A percentile compares a stretch with the other conserved stretches of the same genome.
Conservation (phyloP, 2,329 filamentous ascomycete genomes). For the Aspergillus brunneoviolaceus region DNA sequence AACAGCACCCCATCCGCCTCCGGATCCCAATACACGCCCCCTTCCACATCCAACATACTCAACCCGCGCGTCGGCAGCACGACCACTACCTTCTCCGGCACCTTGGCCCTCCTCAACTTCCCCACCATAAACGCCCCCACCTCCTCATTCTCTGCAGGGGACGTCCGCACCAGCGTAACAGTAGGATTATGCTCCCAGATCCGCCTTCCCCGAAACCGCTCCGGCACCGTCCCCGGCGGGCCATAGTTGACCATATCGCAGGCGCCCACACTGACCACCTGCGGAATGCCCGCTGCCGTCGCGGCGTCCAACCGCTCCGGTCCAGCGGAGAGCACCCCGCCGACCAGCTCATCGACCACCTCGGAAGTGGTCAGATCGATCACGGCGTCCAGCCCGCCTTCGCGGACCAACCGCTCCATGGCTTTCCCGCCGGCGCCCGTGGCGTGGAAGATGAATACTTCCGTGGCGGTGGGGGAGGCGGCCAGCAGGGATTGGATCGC, state of each 20-base stretch:
- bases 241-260: conserved; percentile 67
- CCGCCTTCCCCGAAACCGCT: conserved; percentile 49
- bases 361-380: conserved; percentile 73
- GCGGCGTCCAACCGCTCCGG: conserved; percentile 58
- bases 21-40: conserved; percentile 54
- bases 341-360: conserved; percentile 62
- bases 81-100: conserved; percentile 51
- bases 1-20: conserved; percentile 51
- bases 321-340: conserved; percentile 63
- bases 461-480: conserved; percentile 36
- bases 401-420: conserved; percentile 64
- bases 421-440: conserved; percentile 67
- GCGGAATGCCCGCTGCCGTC: conserved; percentile 57
- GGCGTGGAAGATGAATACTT: conserved; percentile 68
- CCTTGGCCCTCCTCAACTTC: conserved; percentile 50
- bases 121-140: conserved; percentile 58
- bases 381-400: conserved; percentile 62
- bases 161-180: conserved; percentile 67
- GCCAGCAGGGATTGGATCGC: conserved; percentile 52
- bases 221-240: conserved; percentile 54
- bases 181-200: conserved; percentile 66
- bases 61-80: conserved; percentile 62
- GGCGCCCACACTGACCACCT: conserved; percentile 56
- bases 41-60: conserved; percentile 59
- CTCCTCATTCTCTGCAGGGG: conserved; percentile 53